Conservation (phyloP, 257 asterid species). For the Salvia splendens region DNA sequence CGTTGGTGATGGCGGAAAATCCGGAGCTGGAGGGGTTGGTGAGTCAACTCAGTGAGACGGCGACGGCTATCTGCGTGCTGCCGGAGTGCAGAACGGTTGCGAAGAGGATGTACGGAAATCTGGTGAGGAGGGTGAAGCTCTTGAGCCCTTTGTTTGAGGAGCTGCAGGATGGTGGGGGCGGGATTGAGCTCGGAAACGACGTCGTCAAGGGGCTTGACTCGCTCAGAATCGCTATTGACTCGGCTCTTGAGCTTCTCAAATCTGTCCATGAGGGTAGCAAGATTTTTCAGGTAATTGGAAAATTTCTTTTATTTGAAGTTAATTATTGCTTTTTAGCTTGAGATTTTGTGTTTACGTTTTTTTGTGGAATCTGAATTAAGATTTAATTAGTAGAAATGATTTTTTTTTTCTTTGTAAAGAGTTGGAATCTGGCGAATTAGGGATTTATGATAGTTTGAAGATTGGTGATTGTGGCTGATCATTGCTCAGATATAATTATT, state of each 20-base stretch:
- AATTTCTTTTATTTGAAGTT: background rate
- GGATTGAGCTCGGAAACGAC: slow-evolving; percentile 53
- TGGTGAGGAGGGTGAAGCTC: slow-evolving; percentile 85
- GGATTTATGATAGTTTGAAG: slow-evolving; percentile 3
- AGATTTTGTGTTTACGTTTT: background rate
- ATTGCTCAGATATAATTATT: slow-evolving; percentile 16
- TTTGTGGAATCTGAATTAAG: slow-evolving; percentile 4
- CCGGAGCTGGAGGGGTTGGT: slow-evolving; percentile 49
- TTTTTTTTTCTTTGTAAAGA: background rate
- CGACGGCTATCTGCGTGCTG: slow-evolving; percentile 54
- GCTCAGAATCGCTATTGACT: slow-evolving; percentile 57
- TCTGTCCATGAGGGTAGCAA: slow-evolving; percentile 83
- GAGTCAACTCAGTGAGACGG: slow-evolving; percentile 61
- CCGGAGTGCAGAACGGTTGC: slow-evolving; percentile 77
- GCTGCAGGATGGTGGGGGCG: slow-evolving; percentile 59
- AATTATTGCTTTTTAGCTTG: slow-evolving; percentile 4
- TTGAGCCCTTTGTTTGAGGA: slow-evolving; percentile 91
- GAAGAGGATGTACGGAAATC: slow-evolving; percentile 68
- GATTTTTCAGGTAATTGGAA: slow-evolving; percentile 66
- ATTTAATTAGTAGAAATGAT: slow-evolving; percentile 4
- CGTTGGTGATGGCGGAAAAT: slow-evolving; percentile 47
- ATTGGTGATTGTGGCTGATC: background rate
- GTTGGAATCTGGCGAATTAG: background rate
- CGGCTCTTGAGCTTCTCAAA: slow-evolving; percentile 69
- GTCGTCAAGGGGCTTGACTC: slow-evolving; percentile 61